phyloP scores from a whole-genome alignment of 2,329 filamentous ascomycete genomes.

The Colletotrichum plurivorum region DNA sequence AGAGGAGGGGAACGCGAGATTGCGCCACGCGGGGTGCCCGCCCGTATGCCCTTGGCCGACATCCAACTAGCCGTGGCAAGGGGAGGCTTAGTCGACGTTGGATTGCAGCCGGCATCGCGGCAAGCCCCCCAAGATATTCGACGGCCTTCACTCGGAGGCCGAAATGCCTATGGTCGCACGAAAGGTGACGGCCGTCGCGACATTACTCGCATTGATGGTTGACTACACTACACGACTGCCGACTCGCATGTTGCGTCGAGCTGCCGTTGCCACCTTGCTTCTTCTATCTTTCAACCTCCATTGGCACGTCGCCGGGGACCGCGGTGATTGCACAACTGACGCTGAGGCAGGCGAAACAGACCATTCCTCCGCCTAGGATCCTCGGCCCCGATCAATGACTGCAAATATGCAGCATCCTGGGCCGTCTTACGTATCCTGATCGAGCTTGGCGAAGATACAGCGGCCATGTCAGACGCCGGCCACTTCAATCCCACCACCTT shows the following conservation, averaged over 20 bases:
- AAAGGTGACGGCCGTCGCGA: background rate
- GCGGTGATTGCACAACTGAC: background rate
- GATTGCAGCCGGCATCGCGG: constrained; percentile 25
- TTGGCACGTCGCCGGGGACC: background rate
- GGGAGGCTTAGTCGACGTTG: constrained; percentile 33
- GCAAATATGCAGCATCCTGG: constrained; percentile 25
- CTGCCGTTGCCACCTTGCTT: background rate
- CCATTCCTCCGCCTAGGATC: constrained; percentile 11
- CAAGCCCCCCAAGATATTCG: constrained; percentile 7
- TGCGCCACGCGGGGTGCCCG: constrained; percentile 37
- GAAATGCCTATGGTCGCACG: background rate
- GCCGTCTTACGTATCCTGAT: constrained; percentile 21
- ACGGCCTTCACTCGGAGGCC: constrained; percentile 14
- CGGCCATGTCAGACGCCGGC: constrained; percentile 27
- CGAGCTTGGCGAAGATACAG: constrained; percentile 15
- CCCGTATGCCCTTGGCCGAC: constrained; percentile 24
- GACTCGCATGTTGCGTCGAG: background rate
- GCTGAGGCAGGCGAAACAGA: constrained; percentile 8
- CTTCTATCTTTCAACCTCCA: constrained; percentile 2
- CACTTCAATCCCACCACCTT: constrained; percentile 20
- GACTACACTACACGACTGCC: background rate
- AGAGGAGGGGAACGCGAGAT: constrained; percentile 5
- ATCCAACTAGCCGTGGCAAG: constrained; percentile 21
- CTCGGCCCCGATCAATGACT: constrained; percentile 20
- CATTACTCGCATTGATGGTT: background rate